Evolutionary conservation across 1,284 basidiomycete genomes (phyloP).

Genomic region (Afroboletus lepidellus): DNA sequence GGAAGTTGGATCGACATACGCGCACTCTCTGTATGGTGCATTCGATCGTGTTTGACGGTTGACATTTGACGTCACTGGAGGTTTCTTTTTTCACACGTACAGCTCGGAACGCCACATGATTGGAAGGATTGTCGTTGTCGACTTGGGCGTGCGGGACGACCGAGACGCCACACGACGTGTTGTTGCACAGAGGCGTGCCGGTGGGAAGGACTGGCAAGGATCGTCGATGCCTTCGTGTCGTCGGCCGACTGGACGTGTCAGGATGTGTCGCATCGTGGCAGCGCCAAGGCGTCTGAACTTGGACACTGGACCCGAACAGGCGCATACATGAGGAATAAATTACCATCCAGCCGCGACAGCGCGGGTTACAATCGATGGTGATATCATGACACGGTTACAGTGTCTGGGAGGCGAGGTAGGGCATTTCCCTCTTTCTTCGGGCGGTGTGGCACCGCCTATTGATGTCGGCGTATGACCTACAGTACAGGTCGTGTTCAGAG

Average conservation of each 20-base stretch:
- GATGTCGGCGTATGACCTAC: background rate
- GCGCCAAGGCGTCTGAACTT: background rate
- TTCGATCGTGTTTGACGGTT: slow-evolving; percentile 1
- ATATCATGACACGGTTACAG: background rate
- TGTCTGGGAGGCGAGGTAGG: background rate
- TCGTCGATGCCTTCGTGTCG: slow-evolving; percentile 36
- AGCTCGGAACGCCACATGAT: background rate
- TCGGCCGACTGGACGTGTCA: background rate
- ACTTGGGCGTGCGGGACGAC: slow-evolving; percentile 18
- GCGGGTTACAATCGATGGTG: background rate
- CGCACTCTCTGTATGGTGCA: background rate
- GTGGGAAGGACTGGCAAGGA: slow-evolving; percentile 37
- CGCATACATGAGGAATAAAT: background rate
- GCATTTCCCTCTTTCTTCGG: background rate
- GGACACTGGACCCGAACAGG: background rate
- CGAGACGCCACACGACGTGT: slow-evolving; percentile 35
- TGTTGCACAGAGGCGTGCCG: slow-evolving; percentile 38
- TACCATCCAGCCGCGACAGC: background rate
- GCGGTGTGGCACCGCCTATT: background rate
- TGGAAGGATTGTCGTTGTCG: background rate
- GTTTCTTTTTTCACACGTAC: background rate
- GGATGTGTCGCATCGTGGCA: background rate
- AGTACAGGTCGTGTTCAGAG: background rate
- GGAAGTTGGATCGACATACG: background rate
- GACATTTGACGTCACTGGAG: background rate